Evolutionary conservation across 805 yeast species (phyloP), one percentile per base, ranked within the genome.

Genomic region (Saccharomycopsis schoenii): DNA sequence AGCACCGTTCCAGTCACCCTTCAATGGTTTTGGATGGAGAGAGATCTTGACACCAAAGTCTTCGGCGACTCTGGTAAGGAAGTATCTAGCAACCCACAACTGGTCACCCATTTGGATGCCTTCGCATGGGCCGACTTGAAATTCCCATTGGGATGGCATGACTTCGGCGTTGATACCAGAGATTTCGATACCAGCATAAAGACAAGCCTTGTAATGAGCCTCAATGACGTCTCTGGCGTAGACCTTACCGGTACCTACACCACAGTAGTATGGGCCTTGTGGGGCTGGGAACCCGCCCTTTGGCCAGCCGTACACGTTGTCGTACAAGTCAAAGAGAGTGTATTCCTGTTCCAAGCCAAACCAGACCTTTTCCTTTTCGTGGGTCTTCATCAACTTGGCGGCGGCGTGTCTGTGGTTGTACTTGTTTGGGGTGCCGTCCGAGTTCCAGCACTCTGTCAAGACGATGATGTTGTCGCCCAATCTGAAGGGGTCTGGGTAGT

Each of bases 121-220:
- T 67, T 77, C 83, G 77, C 97, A 90, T 67, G 99, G 98, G 71
- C 99, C 99, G 68, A 93, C 98, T 83, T 93, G 99, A 89, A 89
- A 93, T 81, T 93, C 99, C 99, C 99, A 93, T 83, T 93, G 99
- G 64, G 97, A 91, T 64, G 99, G 99, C 98, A 93, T 94, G 67
- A 93, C 99, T 82, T 93, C 99, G 69, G 98, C 99, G 76, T 94
- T 93, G 76, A 94, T 92, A 81, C 99, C 99, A 59, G 96, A 87
- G 68, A 93, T 86, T 73, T 81, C 79, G 70, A 93, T 76, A 72
- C 98, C 98, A 66, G 98, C 86, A 74, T 89, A 87, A 66, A 93
- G 80, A 81, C 97, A 92, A 65, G 99, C 99, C 76, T 94, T 86
- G 88, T 94, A 94, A 81, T 93, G 99, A 63, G 99, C 98, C 82